Conservation (phyloP, 2,329 filamentous ascomycete genomes). For the Furcasterigmium sp. region DNA sequence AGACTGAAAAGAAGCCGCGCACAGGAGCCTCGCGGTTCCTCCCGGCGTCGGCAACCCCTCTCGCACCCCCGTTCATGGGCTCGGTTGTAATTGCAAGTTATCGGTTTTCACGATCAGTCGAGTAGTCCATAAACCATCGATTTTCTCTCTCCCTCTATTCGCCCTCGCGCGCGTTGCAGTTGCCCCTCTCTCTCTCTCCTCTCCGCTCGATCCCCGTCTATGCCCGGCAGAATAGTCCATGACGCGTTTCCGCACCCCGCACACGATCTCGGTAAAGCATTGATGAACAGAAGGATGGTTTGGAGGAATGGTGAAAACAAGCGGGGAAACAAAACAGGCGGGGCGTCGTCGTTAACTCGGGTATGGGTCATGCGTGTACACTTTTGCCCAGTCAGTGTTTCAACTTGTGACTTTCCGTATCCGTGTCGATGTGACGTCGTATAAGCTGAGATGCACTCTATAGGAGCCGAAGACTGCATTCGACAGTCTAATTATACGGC, state of each 20-base stretch:
- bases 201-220: not conserved
- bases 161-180: not conserved
- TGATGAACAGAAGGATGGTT: no score
- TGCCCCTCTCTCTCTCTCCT: not conserved
- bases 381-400: no score
- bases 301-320: no score
- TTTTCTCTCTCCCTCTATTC: not conserved
- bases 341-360: no score
- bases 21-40: not conserved
- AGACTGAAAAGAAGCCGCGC: conserved; percentile 19
- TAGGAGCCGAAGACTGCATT: no score
- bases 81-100: conserved; percentile 1
- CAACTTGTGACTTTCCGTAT: no score
- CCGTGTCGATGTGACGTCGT: no score
- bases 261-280: no score
- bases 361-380: no score
- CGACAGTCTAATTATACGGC: no score
- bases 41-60: not conserved
- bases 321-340: no score
- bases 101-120: conserved; percentile 1
- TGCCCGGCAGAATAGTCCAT: not conserved
- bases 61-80: not conserved
- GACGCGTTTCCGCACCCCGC: not conserved
- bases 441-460: no score
- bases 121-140: conserved; percentile 1